Base-by-base conservation (phyloP, 2,329 filamentous ascomycete genomes). In the Aureobasidium melanogenum region DNA sequence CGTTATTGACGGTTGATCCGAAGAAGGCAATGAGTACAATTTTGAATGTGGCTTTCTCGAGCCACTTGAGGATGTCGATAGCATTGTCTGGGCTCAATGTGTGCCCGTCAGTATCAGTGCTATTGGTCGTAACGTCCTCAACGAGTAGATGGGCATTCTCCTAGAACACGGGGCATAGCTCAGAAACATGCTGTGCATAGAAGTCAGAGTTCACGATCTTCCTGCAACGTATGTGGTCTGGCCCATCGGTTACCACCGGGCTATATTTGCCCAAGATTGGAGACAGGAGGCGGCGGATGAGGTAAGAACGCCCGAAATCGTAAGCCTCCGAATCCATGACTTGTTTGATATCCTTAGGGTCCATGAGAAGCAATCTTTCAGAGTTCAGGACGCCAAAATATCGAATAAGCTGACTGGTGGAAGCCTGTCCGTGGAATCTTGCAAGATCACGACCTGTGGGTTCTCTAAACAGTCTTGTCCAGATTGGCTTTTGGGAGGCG, bases 331-430 rank as follows among this genome's bases (percentile, higher is more conserved):
- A 22, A n/a, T 59, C 56, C 32, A 59, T 28, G 24, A 59, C 44
- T 43, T 59, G 56, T 41, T 41, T 39, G 44, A 59, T 50, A 6
- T 59, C 56, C 8, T 50, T 59, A 4, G 56, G 56, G 17, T 59
- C 24, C 22, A n/a, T 59, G 28, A 59, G 56, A 32, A 59, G 44
- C 32, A 59, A 12, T 10, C 56, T 22, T 30, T 59, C 56, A 5
- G 56, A 50, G 24, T 59, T 59, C 32, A 59, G 44, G n/a, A 59
- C 44, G 8, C 56, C 56, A 34, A 41, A 50, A 10, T 59, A 59
- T 39, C 56, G 56, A 15, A 59, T 26, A 6, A 59, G 22, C 10
- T 46, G 28, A 41, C 34, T 34, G 56, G 26, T 17, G 5, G 56
- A 34, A 30, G 34, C 19, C 8, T 48, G 24, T 47, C 3, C 22